These are phyloP conservation scores for Pseudogymnoascus sp. DNA, from an alignment of 2,329 filamentous ascomycete genomes.

Conservation along the genomic window DNA sequence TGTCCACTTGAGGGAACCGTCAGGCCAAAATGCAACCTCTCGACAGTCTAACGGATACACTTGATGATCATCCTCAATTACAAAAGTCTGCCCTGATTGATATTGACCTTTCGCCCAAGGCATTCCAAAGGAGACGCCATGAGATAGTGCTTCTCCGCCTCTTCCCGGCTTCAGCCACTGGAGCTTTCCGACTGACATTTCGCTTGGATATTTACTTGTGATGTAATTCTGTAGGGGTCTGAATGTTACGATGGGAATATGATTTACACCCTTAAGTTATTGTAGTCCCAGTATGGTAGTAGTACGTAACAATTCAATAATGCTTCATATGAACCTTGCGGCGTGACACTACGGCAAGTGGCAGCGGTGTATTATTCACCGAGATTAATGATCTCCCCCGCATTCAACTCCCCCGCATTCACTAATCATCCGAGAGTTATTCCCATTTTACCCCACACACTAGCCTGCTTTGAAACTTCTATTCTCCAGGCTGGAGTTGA, in stretches of 20 bases:
- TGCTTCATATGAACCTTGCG: neutral
- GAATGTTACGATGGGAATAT: neutral
- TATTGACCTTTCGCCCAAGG: constrained; percentile 16
- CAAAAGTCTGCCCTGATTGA: constrained; percentile 10
- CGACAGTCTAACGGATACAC: constrained; percentile 10
- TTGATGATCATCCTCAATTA: constrained; percentile 13
- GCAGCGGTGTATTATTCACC: neutral
- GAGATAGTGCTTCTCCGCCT: constrained; percentile 12
- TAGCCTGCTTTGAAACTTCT: neutral
- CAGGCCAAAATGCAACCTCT: constrained; percentile 8
- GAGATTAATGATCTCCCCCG: neutral
- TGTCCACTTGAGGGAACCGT: constrained; percentile 1
- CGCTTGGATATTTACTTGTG: neutral
- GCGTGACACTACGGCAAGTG: neutral
- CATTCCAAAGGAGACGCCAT: constrained; percentile 17
- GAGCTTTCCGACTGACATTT: neutral
- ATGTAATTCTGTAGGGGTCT: no score
- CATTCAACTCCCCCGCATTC: neutral
- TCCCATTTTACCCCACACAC: neutral
- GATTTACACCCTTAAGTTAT: neutral
- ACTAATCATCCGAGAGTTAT: no score
- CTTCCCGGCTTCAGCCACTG: neutral
- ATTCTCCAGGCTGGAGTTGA: neutral
- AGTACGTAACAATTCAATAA: neutral
- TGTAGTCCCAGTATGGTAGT: neutral